Percentiles rank a stretch among this genome's conserved stretches.
Conservation (phyloP, 2,329 filamentous ascomycete species). For the Fusarium sp. region DNA sequence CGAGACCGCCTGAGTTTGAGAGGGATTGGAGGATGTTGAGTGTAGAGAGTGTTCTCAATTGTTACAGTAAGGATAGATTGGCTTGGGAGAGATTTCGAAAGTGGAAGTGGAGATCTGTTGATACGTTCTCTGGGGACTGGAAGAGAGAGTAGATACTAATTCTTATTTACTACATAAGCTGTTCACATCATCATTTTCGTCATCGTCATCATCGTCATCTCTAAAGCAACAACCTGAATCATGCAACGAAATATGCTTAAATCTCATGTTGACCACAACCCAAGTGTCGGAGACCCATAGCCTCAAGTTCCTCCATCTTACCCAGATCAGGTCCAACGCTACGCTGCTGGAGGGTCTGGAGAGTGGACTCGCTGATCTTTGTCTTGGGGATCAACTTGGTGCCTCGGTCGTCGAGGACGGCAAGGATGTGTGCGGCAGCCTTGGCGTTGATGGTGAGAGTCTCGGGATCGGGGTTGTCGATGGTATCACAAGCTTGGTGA, state of each 20-base stretch:
- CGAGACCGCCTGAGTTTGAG: slow-evolving; percentile 18
- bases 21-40: slow-evolving; percentile 5
- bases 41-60: background rate
- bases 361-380: slow-evolving; percentile 22
- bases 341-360: slow-evolving; percentile 27
- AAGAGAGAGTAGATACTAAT: background rate
- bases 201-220: background rate
- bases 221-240: no score
- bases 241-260: no score
- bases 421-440: slow-evolving; percentile 60
- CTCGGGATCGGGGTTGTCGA: slow-evolving; percentile 52
- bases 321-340: slow-evolving; percentile 32
- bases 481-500: slow-evolving; percentile 52
- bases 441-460: slow-evolving; percentile 45
- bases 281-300: slow-evolving; percentile 50
- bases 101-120: slow-evolving; percentile 21
- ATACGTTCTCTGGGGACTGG: background rate
- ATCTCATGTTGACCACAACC: slow-evolving; percentile 47
- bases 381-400: slow-evolving; percentile 44
- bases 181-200: background rate
- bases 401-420: slow-evolving; percentile 40
- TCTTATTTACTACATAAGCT: background rate
- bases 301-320: slow-evolving; percentile 49
- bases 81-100: background rate
- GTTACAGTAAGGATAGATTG: fast-evolving